Evolutionary conservation across 148 eudicot species (phyloP).

Genomic region (Rhododendron molle): DNA sequence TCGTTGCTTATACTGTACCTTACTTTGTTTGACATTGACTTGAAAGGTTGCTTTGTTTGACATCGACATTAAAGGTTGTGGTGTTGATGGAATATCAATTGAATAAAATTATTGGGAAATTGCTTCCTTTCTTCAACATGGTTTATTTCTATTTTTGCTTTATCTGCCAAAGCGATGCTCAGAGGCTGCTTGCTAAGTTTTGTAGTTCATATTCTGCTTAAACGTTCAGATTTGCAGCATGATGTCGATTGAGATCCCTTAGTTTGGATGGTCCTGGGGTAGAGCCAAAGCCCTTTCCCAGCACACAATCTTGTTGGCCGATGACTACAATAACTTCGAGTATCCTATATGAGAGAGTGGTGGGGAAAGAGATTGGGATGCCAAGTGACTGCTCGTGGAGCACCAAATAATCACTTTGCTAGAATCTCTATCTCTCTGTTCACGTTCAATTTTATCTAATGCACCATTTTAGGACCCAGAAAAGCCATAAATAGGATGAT

Average conservation of each 20-base stretch:
- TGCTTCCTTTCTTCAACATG: background rate
- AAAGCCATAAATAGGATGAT: background rate
- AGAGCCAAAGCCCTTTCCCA: background rate
- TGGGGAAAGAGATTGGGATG: background rate
- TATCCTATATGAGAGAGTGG: too few relatives aligned
- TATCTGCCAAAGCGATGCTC: background rate
- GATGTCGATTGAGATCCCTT: background rate
- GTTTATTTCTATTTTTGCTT: background rate
- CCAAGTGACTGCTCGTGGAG: background rate
- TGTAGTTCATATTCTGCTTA: background rate
- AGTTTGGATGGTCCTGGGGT: background rate
- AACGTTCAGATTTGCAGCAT: background rate
- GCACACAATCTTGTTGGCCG: background rate
- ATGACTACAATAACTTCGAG: too few relatives aligned
- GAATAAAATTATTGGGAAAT: background rate
- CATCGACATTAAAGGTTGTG: background rate
- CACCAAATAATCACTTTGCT: too few relatives aligned
- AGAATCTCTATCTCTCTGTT: background rate
- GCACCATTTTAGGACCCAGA: background rate
- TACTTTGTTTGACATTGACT: background rate
- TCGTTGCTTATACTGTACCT: background rate
- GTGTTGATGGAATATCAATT: background rate
- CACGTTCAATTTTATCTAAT: background rate
- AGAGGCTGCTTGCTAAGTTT: background rate
- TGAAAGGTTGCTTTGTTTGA: background rate